Base-by-base conservation (phyloP, 257 asterid species). In the Nicotiana knightiana region DNA sequence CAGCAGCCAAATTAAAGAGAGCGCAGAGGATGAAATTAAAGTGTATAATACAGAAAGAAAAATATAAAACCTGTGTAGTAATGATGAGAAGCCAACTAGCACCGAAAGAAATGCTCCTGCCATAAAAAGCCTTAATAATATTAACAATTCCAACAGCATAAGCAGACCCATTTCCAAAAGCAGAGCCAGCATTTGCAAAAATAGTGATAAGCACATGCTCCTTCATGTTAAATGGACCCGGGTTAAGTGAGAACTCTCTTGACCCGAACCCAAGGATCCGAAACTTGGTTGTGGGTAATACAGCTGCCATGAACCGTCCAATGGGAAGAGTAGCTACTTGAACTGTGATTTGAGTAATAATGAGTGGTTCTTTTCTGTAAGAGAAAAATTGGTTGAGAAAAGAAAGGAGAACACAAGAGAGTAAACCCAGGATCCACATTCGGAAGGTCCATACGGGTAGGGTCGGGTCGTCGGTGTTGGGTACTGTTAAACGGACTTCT, bases 381-480 rank as follows among this genome's bases (percentile, higher is more conserved):
- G 93, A 83, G 64, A 93, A 92, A 85, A 93, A 93, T 63, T 91
- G 96, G 90, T 93, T 93, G 80, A 93, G 91, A 80, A 93, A 93
- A 0, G 98, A 92, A 61, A 92, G 93, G 8, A 92, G 86, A 0
- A 85, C 70, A 81, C 98, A 93, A 1, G 98, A 93, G 46, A 91
- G 1, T 0, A 93, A n/a, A 4, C 98, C 97, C 28, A 93, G 81
- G 26, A 84, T 59, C 98, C 98, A 93, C 97, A 93, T 93, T 35
- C 98, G 93, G 84, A 93, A 93, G 0, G 98, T 93, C 98, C 98
- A 93, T 88, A 93, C 89, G 16, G 95, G 93, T 1, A 88, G 93
- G 77, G 70, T 65, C 51, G 92, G 93, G 85, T 93, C 96, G 83
- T 92, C 98, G n/a, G 91, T 88, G 13, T 66, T 81, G 54, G 92